Base-by-base conservation (phyloP, 306 rosid genomes). In the Vigna trinervia region DNA sequence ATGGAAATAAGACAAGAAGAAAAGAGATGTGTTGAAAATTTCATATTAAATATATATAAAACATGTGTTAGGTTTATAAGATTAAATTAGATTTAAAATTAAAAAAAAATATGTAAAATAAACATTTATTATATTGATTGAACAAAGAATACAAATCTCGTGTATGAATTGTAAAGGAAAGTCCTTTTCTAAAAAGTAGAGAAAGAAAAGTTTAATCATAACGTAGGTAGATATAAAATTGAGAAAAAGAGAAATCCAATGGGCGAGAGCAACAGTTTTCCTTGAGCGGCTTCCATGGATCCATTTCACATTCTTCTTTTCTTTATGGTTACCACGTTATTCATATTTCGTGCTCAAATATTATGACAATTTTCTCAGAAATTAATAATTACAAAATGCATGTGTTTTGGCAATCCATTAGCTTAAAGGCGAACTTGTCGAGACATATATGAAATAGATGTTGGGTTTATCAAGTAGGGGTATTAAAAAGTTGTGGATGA, bases 321-420 rank as follows among this genome's bases (percentile, higher is more conserved):
- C 9, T 30, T 46, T 43, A 3, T 61, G 45, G 22, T 61, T 47
- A 47, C 13, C 38, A 68, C 17, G 11, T 57, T 57, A 43, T 74
- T 74, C 68, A 39, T 41, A 39, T 74, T 32, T 23, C 36, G 46
- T 53, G 74, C 53, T 64, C 64, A 76, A 76, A 61, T 60, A 74
- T 60, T 74, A 74, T 74, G 17, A 11, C 14, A 60, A 5, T 46
- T 61, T 4, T 60, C 47, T 59, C 23, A 5, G 20, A 61, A 62
- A 22, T 52, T 12, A 43, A 43, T 43, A 10, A 52, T 36, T 64
- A 10, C 34, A 41, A 53, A 65, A 23, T 52, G 74, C 74, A 65
- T 63, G 69, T 76, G 80, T 65, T 63, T 14, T 36, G 12, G 39
- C 15, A 56, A 56, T 73, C 22, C 52, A 56, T 38, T 63, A 30